Percentiles rank a stretch among this genome's conserved stretches.
Conservation (phyloP, 805 yeast species). For the Naumovozyma castellii region DNA sequence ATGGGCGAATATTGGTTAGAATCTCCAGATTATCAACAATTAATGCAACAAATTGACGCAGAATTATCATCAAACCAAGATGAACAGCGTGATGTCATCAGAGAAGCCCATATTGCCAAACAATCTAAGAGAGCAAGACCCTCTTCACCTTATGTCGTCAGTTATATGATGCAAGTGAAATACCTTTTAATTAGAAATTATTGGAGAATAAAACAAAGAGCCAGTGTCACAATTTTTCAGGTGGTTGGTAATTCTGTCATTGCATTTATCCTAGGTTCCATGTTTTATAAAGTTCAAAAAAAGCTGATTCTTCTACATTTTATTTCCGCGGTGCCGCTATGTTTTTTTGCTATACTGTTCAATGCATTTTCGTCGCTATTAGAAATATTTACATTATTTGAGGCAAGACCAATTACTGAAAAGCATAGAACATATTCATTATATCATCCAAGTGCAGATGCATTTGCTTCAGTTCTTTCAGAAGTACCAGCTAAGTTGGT, state of each 20-base stretch:
- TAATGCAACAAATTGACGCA: constrained; percentile 38
- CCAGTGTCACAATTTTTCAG: constrained; percentile 36
- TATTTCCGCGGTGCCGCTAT: constrained; percentile 52
- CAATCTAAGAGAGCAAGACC: constrained; percentile 41
- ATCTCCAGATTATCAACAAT: constrained; percentile 37
- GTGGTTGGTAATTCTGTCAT: constrained; percentile 39
- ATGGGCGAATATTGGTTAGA: constrained; percentile 50
- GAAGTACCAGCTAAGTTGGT: constrained; percentile 42
- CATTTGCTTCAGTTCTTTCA: constrained; percentile 42
- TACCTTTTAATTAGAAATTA: constrained; percentile 38
- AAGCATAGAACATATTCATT: constrained; percentile 49
- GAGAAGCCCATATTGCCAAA: constrained; percentile 40
- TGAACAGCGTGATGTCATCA: constrained; percentile 12
- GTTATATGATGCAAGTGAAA: constrained; percentile 43
- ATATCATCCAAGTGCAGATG: constrained; percentile 53
- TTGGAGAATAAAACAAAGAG: constrained; percentile 42
- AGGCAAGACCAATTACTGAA: constrained; percentile 48
- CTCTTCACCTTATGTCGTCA: constrained; percentile 45
- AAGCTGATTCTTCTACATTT: constrained; percentile 36
- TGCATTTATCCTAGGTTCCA: constrained; percentile 48
- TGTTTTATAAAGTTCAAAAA: constrained; percentile 42
- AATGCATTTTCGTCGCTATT: constrained; percentile 54
- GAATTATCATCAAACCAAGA: constrained; percentile 27
- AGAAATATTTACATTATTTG: constrained; percentile 47
- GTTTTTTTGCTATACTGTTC: constrained; percentile 57